A percentile compares a stretch with the other conserved stretches of the same genome.
These are phyloP conservation scores for Stentor roeselii DNA, from an alignment of 73 alveolate genomes.

Conservation along the genomic window DNA sequence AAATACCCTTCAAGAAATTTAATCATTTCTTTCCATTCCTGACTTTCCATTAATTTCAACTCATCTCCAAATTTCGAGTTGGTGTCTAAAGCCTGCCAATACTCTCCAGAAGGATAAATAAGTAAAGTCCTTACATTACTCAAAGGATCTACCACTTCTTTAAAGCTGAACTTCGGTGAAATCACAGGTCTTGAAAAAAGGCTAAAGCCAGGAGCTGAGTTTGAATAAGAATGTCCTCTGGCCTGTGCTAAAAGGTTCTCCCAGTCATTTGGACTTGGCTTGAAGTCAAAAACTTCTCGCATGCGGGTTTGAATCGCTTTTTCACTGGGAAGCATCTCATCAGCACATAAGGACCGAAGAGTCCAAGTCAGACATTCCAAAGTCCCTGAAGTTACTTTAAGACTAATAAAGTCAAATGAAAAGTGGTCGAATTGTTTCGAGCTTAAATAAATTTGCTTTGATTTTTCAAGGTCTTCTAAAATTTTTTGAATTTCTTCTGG, in stretches of 20 bases:
- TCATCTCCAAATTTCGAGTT: slow-evolving; percentile 21
- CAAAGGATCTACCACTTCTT: slow-evolving; percentile 14
- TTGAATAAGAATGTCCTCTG: background rate
- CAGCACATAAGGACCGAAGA: slow-evolving; percentile 38
- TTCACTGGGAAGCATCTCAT: slow-evolving; percentile 67
- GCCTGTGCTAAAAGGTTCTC: slow-evolving; percentile 28
- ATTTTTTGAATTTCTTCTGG: background rate
- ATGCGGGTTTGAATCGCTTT: slow-evolving; percentile 57
- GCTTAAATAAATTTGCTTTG: slow-evolving; percentile 32
- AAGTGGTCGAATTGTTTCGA: slow-evolving; percentile 45
- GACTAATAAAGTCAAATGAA: slow-evolving; percentile 36
- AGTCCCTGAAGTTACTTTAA: slow-evolving; percentile 44
- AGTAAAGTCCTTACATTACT: background rate
- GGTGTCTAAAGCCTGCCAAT: slow-evolving; percentile 15
- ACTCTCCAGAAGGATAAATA: slow-evolving; percentile 26
- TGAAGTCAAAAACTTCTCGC: slow-evolving; percentile 62
- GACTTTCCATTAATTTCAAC: background rate
- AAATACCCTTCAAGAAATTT: background rate
- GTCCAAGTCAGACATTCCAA: slow-evolving; percentile 60
- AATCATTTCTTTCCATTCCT: slow-evolving; percentile 7
- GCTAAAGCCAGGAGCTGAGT: slow-evolving; percentile 1
- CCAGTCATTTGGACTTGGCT: slow-evolving; percentile 50
- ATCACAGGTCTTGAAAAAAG: background rate
- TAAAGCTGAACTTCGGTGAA: background rate
- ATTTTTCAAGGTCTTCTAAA: slow-evolving; percentile 19